Base-by-base conservation (phyloP, 2,329 filamentous ascomycete genomes). In the Colletotrichum eleusines region DNA sequence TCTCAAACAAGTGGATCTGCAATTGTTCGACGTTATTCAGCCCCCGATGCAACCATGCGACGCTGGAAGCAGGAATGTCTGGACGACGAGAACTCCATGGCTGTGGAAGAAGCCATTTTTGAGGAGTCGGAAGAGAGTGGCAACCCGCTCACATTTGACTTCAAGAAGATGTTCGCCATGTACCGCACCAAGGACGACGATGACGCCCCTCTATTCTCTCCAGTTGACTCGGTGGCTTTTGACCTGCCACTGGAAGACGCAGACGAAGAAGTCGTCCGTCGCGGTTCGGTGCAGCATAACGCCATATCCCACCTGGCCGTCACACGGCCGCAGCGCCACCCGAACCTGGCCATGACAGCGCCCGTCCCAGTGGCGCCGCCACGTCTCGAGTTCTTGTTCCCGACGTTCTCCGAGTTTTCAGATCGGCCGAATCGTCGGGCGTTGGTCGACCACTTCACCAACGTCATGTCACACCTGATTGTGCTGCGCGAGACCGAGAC, bases 381-480 rank as follows among this genome's bases (percentile, higher is more conserved):
- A 2, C 79, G 84, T 6, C 78, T 88, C 12, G 87, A 88, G 48
- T 88, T 90, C 71, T 80, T 80, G 68, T 76, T 83, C 11, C 88
- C 88, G 1, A 80, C 81, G 1, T 90, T 89, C 74, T 82, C 83
- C 57, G 88, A 91, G 69, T 90, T 90, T 75, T 86, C 87, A 2
- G 81, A 84, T 14, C 84, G 82, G 18, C 83, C 82, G 33, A 87
- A 88, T 73, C 84, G 88, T 6, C 84, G 89, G 12, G 84, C 83
- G 2, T 80, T 91, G 31, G 82, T 91, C 16, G 87, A 89, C 72
- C 88, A 91, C 78, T 91, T 91, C 74, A 89, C 87, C 81, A 90
- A 89, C 73, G 86, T 89, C 16, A 77, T 91, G 26, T 90, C 88
- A 0, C 89, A 90, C 76, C 81, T 90, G n/a, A 89, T 91, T 53